Conservation (phyloP, 176 grass and related monocot genomes). For the Rhipidocladum racemiflorum region DNA sequence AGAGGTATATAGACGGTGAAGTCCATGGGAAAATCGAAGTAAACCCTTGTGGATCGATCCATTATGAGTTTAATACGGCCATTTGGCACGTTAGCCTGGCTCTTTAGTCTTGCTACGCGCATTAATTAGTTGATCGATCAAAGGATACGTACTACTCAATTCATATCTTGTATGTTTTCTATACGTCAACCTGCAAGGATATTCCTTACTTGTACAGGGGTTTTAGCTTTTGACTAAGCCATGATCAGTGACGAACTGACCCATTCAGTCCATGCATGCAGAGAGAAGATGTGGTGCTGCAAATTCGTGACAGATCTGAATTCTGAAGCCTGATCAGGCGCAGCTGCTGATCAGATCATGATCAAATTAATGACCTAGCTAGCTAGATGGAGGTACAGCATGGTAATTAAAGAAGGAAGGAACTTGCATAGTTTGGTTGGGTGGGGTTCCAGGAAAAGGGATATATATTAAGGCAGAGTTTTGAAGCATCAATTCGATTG, state of each 20-base stretch:
- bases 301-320: slow-evolving; percentile 17
- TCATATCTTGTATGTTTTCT: neutral
- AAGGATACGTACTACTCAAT: neutral
- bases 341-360: neutral
- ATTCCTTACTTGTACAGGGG: slow-evolving; percentile 26
- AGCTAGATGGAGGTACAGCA: neutral
- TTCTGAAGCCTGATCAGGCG: neutral
- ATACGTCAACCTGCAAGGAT: slow-evolving; percentile 21
- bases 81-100: slow-evolving; percentile 24
- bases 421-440: neutral
- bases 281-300: neutral
- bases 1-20: neutral
- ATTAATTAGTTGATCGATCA: neutral
- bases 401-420: neutral
- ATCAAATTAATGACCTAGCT: neutral
- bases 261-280: neutral
- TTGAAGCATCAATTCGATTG: neutral
- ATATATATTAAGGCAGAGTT: neutral
- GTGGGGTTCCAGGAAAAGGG: neutral
- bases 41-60: neutral
- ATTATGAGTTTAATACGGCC: neutral
- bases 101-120: neutral
- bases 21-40: neutral
- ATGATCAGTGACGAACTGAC: slow-evolving; percentile 13
- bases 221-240: slow-evolving; percentile 20